phyloP scores from a whole-genome alignment of 2,329 filamentous ascomycete genomes.

The Penicillium sclerotiorum region DNA sequence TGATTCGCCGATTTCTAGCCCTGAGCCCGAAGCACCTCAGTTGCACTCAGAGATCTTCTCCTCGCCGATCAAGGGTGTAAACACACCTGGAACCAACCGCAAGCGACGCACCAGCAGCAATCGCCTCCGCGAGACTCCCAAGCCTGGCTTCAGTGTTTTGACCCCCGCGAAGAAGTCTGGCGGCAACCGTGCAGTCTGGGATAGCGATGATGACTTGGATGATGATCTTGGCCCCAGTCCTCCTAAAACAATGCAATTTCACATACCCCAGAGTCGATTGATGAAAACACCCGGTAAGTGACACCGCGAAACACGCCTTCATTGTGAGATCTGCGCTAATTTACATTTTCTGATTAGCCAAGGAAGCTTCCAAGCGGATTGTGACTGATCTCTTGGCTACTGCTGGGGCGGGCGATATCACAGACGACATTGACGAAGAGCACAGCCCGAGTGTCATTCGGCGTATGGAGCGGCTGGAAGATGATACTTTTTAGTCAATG shows the following conservation, averaged over 20 bases:
- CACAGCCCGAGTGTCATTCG: conserved; percentile 52
- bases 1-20: conserved; percentile 67
- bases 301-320: no score
- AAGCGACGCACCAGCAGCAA: conserved; percentile 45
- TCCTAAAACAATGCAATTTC: conserved; percentile 70
- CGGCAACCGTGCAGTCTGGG: conserved; percentile 60
- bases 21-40: conserved; percentile 78
- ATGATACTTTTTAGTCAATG: conserved; percentile 48
- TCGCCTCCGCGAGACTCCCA: conserved; percentile 52
- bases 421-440: conserved; percentile 40
- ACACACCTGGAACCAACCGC: conserved; percentile 44
- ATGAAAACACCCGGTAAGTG: conserved; percentile 51
- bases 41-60: conserved; percentile 84
- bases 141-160: conserved; percentile 82
- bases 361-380: conserved; percentile 53
- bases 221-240: conserved; percentile 77
- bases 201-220: conserved; percentile 69
- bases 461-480: conserved; percentile 43
- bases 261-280: conserved; percentile 52
- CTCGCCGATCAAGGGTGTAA: conserved; percentile 61
- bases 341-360: conserved; percentile 36
- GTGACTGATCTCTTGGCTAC: conserved; percentile 52
- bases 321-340: neutral
- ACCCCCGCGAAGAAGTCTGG: conserved; percentile 62
- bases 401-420: conserved; percentile 46